A percentile compares a stretch with the other conserved stretches of the same genome.
Evolutionary conservation across 2,329 filamentous ascomycete genomes (phyloP).

Genomic region (Ceratocystis smalleyi): DNA sequence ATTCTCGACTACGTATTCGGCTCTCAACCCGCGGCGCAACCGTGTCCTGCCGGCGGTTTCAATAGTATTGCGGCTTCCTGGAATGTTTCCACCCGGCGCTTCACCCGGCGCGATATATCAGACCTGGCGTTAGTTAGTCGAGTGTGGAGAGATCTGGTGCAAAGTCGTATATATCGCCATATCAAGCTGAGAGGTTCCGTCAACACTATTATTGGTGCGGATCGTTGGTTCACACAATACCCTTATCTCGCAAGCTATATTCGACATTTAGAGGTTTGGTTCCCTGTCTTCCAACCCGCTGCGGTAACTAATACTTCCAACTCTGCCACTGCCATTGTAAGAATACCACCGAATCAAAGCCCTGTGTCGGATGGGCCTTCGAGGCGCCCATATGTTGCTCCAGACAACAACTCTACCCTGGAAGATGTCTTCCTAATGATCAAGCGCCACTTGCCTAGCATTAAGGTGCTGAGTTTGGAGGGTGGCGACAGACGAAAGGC

Average conservation of each 20-base stretch:
- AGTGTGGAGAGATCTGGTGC: conserved; percentile 52
- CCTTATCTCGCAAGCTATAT: conserved; percentile 48
- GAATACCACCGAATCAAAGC: neutral
- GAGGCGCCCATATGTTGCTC: conserved; percentile 31
- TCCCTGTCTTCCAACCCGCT: conserved; percentile 50
- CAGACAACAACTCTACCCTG: conserved; percentile 47
- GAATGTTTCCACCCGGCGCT: conserved; percentile 42
- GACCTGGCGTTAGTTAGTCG: conserved; percentile 46
- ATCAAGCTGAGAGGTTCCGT: conserved; percentile 60
- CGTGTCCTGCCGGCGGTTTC: conserved; percentile 34
- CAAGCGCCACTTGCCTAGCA: conserved; percentile 40
- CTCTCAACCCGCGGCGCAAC: conserved; percentile 45
- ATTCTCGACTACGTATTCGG: conserved; percentile 59
- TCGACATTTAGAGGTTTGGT: conserved; percentile 62
- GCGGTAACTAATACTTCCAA: neutral
- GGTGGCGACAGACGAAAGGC: conserved; percentile 65
- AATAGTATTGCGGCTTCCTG: conserved; percentile 26
- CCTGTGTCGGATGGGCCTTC: conserved; percentile 25
- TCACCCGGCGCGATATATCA: conserved; percentile 50
- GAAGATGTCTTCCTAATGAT: conserved; percentile 55
- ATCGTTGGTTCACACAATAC: conserved; percentile 43
- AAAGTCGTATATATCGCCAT: conserved; percentile 58
- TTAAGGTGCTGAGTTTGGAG: conserved; percentile 54
- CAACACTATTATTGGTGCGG: conserved; percentile 43
- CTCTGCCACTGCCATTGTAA: neutral